phyloP scores from a whole-genome alignment of 1,284 basidiomycete genomes.

The Ustilago loliicola region DNA sequence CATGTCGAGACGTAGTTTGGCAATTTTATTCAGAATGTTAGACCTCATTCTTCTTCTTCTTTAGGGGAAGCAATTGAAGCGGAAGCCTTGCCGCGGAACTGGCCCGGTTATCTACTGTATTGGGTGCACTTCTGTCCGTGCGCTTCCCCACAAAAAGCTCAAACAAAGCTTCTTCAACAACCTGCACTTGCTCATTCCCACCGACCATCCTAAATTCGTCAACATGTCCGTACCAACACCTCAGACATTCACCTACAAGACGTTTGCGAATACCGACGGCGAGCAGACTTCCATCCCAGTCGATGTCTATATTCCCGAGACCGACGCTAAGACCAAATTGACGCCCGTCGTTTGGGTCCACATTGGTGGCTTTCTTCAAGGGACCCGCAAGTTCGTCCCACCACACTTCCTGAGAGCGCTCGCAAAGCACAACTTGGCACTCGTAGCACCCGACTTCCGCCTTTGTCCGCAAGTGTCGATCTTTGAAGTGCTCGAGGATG shows the following conservation, averaged over 20 bases:
- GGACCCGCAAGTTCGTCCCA: slow-evolving; percentile 57
- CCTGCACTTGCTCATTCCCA: not conserved
- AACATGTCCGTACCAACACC: slow-evolving; percentile 29
- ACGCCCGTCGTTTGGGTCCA: slow-evolving; percentile 57
- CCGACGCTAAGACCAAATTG: slow-evolving; percentile 17
- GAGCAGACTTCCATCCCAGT: slow-evolving; percentile 42
- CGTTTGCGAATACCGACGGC: slow-evolving; percentile 45
- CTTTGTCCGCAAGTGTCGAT: slow-evolving; percentile 58
- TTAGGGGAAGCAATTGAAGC: not conserved
- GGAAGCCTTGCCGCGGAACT: slow-evolving; percentile 25
- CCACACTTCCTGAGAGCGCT: slow-evolving; percentile 52
- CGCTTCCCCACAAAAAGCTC: slow-evolving; percentile 1
- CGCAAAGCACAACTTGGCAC: slow-evolving; percentile 40
- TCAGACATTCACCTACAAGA: slow-evolving; percentile 57
- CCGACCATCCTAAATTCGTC: not conserved
- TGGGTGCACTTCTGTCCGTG: not conserved
- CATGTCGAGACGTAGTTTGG: too few species aligned
- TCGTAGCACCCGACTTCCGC: slow-evolving; percentile 57
- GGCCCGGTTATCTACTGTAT: slow-evolving; percentile 19
- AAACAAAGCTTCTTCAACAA: not conserved
- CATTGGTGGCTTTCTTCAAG: slow-evolving; percentile 57
- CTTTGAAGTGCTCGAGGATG: slow-evolving; percentile 48
- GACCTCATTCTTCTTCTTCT: not conserved
- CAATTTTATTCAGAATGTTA: not conserved
- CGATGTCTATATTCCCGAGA: slow-evolving; percentile 55